A percentile compares a stretch with the other conserved stretches of the same genome.
Evolutionary conservation across 129 eudicot species (phyloP).

Genomic region (Lonicera japonica): DNA sequence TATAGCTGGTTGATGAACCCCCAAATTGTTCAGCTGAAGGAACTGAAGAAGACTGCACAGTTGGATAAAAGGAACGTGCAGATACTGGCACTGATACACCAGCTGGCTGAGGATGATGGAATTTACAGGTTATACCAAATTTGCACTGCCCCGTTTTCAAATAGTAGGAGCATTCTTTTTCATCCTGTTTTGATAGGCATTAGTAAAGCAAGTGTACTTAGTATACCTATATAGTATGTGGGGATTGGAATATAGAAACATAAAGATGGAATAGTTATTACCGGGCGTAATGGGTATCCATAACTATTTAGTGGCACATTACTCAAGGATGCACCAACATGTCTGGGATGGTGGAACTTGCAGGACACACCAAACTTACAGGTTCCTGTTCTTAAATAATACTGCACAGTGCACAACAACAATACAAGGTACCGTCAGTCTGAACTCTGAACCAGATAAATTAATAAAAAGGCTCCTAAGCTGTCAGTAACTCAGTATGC

Average conservation of each 20-base stretch:
- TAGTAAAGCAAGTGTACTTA: conserved; percentile 11
- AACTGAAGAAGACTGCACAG: conserved; percentile 78
- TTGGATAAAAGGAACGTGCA: conserved; percentile 91
- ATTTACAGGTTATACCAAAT: conserved; percentile 94
- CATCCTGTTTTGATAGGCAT: conserved; percentile 53
- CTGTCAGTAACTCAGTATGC: not conserved
- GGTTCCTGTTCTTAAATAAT: conserved; percentile 86
- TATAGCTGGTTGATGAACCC: conserved; percentile 47
- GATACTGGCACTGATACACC: conserved; percentile 57
- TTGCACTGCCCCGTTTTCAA: conserved; percentile 99
- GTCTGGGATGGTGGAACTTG: conserved; percentile 91
- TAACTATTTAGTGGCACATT: conserved; percentile 65
- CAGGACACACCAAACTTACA: conserved; percentile 95
- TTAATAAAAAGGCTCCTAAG: not conserved
- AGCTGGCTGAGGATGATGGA: conserved; percentile 89
- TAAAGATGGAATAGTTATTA: conserved; percentile 21
- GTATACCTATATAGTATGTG: not conserved
- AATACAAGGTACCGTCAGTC: conserved; percentile 11
- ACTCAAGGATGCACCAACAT: conserved; percentile 82
- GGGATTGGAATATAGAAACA: not conserved
- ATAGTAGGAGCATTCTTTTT: conserved; percentile 98
- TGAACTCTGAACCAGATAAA: conserved; percentile 16
- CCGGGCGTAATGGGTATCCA: conserved; percentile 94
- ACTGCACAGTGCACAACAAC: conserved; percentile 42
- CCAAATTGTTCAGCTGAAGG: conserved; percentile 61